phyloP scores from a whole-genome alignment of 2,329 filamentous ascomycete species.

The Fusarium burgessii region DNA sequence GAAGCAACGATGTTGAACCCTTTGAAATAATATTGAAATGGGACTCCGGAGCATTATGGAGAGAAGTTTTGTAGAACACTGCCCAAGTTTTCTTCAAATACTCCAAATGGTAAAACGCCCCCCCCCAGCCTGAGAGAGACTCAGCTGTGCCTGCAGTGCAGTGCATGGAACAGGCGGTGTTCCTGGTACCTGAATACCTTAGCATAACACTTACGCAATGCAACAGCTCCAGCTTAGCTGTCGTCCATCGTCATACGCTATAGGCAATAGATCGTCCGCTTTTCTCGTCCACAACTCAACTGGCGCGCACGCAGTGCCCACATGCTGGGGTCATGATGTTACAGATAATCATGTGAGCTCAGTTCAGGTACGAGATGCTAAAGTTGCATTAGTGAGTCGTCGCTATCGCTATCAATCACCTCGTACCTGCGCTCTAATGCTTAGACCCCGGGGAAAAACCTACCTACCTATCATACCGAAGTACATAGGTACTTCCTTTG shows the following conservation, averaged over 20 bases:
- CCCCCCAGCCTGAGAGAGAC: slow-evolving; percentile 6
- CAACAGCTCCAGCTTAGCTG: slow-evolving; percentile 8
- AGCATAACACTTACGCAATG: slow-evolving; percentile 40
- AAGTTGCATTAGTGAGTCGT: slow-evolving; percentile 11
- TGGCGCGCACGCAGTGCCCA: slow-evolving; percentile 24
- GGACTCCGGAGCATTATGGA: neutral
- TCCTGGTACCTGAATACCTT: slow-evolving; percentile 3
- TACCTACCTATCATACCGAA: too few relatives aligned
- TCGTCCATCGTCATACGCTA: slow-evolving; percentile 36
- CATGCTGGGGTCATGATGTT: slow-evolving; percentile 14
- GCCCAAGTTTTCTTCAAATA: slow-evolving; percentile 6
- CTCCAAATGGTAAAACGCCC: slow-evolving; percentile 7
- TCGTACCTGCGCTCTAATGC: slow-evolving; percentile 16
- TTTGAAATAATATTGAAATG: slow-evolving; percentile 17
- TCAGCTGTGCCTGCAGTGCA: neutral
- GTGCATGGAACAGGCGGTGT: neutral
- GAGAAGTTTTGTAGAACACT: neutral
- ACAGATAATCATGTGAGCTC: slow-evolving; percentile 29
- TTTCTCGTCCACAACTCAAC: slow-evolving; percentile 39
- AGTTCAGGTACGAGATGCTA: slow-evolving; percentile 33
- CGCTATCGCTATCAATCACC: slow-evolving; percentile 12
- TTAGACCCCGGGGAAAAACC: neutral
- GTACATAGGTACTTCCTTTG: too few relatives aligned
- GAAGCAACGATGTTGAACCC: slow-evolving; percentile 31
- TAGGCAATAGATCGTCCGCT: slow-evolving; percentile 38